phyloP scores from a whole-genome alignment of 352 stramenopile species.

The Pilasporangium apinafurcum region DNA sequence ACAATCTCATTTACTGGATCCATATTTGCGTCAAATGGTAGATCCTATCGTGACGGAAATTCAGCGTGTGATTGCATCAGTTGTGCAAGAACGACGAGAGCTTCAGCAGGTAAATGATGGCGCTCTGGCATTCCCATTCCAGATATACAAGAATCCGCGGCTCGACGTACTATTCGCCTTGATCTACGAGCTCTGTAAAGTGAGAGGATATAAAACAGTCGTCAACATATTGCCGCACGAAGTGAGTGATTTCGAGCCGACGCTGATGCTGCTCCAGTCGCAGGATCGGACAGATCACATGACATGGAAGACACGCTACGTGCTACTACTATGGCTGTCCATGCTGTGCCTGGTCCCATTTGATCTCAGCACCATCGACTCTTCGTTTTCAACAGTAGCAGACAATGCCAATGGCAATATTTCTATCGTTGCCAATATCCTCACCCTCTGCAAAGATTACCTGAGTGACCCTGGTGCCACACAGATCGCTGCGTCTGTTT shows the following conservation, averaged over 20 bases:
- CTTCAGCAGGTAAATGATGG: not conserved
- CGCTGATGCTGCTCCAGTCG: conserved; percentile 83
- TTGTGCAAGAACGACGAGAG: conserved; percentile 16
- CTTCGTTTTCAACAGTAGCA: conserved; percentile 27
- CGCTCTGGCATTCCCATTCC: conserved; percentile 55
- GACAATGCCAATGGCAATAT: conserved; percentile 16
- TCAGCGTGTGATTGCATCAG: conserved; percentile 43
- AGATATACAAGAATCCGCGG: conserved; percentile 62
- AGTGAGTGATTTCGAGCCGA: conserved; percentile 94
- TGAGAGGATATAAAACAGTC: conserved; percentile 95
- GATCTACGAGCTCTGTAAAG: conserved; percentile 96
- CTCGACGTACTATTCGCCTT: conserved; percentile 87
- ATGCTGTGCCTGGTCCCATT: conserved; percentile 98
- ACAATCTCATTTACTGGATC: conserved; percentile 87
- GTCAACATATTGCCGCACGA: conserved; percentile 95
- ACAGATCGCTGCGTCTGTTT: conserved; percentile 92
- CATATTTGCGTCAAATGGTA: conserved; percentile 74
- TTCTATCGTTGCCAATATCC: conserved; percentile 74
- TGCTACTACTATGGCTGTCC: conserved; percentile 96
- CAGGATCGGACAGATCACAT: conserved; percentile 80
- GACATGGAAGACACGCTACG: conserved; percentile 71
- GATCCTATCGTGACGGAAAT: conserved; percentile 56
- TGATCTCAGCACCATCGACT: conserved; percentile 95
- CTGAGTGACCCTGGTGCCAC: conserved; percentile 77
- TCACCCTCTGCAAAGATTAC: conserved; percentile 84